These are phyloP conservation scores for Ceratocystis cubensis DNA, from an alignment of 2,329 filamentous ascomycete species.

Conservation along the genomic window DNA sequence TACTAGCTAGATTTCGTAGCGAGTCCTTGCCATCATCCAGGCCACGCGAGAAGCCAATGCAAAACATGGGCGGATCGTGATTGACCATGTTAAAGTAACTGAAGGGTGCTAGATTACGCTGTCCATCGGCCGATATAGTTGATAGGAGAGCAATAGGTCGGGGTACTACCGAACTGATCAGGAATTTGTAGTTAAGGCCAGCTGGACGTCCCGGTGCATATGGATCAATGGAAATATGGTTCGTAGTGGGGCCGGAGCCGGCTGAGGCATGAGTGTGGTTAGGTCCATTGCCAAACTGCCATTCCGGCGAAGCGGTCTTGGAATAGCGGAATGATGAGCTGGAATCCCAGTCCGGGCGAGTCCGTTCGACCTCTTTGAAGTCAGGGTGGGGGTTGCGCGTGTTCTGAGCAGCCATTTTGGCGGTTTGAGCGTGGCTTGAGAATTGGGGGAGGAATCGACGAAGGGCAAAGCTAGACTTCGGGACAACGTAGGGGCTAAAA, in stretches of 20 bases:
- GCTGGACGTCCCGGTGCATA: conserved; percentile 55
- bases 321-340: conserved; percentile 41
- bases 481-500: conserved; percentile 6
- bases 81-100: conserved; percentile 73
- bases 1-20: conserved; percentile 58
- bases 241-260: conserved; percentile 29
- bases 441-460: conserved; percentile 22
- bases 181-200: conserved; percentile 75
- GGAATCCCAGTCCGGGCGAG: conserved; percentile 48
- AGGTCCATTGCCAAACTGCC: conserved; percentile 53
- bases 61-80: conserved; percentile 79
- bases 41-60: conserved; percentile 39
- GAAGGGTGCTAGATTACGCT: conserved; percentile 70
- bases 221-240: conserved; percentile 69
- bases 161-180: conserved; percentile 73
- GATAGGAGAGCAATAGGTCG: conserved; percentile 61
- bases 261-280: conserved; percentile 36
- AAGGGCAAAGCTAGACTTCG: conserved; percentile 15
- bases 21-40: conserved; percentile 59
- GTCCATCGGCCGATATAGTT: conserved; percentile 47
- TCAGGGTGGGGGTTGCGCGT: conserved; percentile 59
- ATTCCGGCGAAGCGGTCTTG: conserved; percentile 51
- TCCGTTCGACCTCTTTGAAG: conserved; percentile 59
- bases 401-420: conserved; percentile 20
- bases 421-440: neutral